These are phyloP conservation scores for Diplodia intermedia DNA, from an alignment of 2,329 filamentous ascomycete species.

Conservation along the genomic window DNA sequence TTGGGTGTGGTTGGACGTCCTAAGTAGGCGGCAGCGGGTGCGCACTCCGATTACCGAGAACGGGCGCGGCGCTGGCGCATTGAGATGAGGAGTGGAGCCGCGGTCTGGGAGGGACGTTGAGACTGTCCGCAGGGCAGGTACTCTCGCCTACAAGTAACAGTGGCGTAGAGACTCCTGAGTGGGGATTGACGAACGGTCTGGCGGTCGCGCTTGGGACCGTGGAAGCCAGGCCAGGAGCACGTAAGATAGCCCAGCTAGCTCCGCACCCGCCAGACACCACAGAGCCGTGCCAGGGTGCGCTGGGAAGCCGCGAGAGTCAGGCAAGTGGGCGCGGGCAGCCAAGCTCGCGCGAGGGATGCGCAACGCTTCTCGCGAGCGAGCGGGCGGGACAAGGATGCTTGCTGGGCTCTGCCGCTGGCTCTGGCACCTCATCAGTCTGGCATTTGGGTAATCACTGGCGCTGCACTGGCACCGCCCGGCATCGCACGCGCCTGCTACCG, in stretches of 20 bases:
- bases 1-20: conserved; percentile 24
- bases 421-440: background rate
- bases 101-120: conserved; percentile 26
- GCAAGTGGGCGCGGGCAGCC: conserved; percentile 21
- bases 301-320: conserved; percentile 18
- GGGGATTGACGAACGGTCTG: conserved; percentile 33
- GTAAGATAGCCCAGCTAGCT: conserved; percentile 30
- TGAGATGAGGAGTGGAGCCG: conserved; percentile 34
- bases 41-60: conserved; percentile 32
- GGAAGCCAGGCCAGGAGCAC: conserved; percentile 28
- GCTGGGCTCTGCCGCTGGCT: conserved; percentile 1
- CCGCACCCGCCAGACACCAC: conserved; percentile 24
- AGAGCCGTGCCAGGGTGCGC: conserved; percentile 13
- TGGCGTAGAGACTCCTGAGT: conserved; percentile 32
- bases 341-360: conserved; percentile 27
- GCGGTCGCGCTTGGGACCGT: conserved; percentile 31
- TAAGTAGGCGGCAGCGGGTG: conserved; percentile 32
- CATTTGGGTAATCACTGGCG: conserved; percentile 2
- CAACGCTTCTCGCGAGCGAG: conserved; percentile 27
- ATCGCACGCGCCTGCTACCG: conserved; percentile 9
- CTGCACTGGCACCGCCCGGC: background rate
- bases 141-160: conserved; percentile 32
- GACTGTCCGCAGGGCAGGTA: conserved; percentile 21
- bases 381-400: conserved; percentile 19
- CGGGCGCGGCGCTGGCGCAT: conserved; percentile 32